Conservation (phyloP, 2,329 filamentous ascomycete species). For the Xylogone sp. region DNA sequence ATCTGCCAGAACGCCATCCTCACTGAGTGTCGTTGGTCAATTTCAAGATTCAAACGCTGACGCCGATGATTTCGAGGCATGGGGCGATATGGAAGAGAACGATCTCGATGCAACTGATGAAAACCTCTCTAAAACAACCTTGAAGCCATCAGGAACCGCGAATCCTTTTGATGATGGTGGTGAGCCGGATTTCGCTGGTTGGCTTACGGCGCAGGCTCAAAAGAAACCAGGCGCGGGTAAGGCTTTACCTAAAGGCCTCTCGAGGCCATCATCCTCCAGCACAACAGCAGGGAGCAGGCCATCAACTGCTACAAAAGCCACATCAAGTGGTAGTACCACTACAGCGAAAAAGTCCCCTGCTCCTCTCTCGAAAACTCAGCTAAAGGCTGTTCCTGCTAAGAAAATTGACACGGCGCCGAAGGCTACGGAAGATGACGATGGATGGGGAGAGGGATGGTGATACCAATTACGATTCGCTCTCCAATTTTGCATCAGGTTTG, state of each 20-base stretch:
- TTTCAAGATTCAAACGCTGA: conserved; percentile 54
- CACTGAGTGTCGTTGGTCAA: conserved; percentile 44
- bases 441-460: conserved; percentile 65
- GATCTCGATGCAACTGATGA: conserved; percentile 33
- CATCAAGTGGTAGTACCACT: conserved; percentile 28
- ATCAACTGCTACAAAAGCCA: conserved; percentile 31
- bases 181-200: conserved; percentile 94
- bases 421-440: conserved; percentile 50
- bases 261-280: conserved; percentile 47
- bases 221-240: conserved; percentile 58
- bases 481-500: not conserved
- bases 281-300: conserved; percentile 18
- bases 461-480: not conserved
- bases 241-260: conserved; percentile 77
- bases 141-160: conserved; percentile 29
- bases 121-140: conserved; percentile 14
- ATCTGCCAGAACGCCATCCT: conserved; percentile 43
- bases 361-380: conserved; percentile 28
- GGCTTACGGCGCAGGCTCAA: conserved; percentile 81
- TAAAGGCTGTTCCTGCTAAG: conserved; percentile 47
- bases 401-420: conserved; percentile 69
- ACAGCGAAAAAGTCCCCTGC: conserved; percentile 23
- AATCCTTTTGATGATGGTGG: conserved; percentile 74
- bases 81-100: conserved; percentile 64
- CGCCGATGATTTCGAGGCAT: conserved; percentile 64